These are phyloP conservation scores for Suillus hirtellus DNA, from an alignment of 768 basidiomycete species.

Conservation along the genomic window DNA sequence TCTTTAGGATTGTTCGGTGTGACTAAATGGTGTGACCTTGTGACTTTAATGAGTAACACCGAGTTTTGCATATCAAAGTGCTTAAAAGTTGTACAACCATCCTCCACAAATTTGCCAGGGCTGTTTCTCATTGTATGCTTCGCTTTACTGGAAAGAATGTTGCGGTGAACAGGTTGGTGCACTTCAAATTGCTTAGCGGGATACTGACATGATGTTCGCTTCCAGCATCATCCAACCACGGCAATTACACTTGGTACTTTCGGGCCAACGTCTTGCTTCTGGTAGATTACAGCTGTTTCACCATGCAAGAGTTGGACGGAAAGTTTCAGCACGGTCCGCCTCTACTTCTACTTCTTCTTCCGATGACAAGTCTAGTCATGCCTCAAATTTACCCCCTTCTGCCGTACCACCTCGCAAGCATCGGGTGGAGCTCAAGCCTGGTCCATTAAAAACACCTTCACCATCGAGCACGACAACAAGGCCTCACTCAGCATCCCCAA, in stretches of 20 bases:
- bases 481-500: constrained; percentile 27
- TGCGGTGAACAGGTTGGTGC: constrained; percentile 38
- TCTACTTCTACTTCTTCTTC: constrained; percentile 31
- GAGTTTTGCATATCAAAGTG: not conserved
- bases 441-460: constrained; percentile 50
- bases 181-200: not conserved
- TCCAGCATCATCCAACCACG: not conserved
- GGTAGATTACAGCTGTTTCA: constrained; percentile 7
- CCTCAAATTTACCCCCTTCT: constrained; percentile 28
- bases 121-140: constrained; percentile 39
- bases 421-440: constrained; percentile 64
- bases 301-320: not conserved
- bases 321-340: not conserved
- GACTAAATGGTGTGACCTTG: not conserved
- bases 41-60: not conserved
- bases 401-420: constrained; percentile 31
- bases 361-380: constrained; percentile 17
- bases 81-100: not conserved
- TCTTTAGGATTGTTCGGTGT: not conserved
- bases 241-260: constrained; percentile 1
- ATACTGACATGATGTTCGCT: not conserved
- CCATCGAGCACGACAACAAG: constrained; percentile 22
- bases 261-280: constrained; percentile 12
- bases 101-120: constrained; percentile 1
- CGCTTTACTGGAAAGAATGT: constrained; percentile 38